A percentile compares a stretch with the other conserved stretches of the same genome.
Conservation (phyloP, 441 rosid genomes). For the Populus hybrid region DNA sequence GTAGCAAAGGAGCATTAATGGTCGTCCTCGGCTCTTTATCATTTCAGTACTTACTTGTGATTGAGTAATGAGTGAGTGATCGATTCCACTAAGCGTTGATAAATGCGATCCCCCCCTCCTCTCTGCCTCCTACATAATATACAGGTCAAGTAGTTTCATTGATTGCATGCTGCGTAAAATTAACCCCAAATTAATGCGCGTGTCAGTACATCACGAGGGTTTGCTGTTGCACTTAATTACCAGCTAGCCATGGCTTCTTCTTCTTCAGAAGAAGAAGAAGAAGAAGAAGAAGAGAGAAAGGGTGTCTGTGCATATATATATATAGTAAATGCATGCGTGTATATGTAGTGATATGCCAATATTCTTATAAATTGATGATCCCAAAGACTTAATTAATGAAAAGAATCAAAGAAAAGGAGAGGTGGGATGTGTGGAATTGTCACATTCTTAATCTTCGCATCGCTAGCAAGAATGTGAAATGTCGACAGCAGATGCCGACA, state of each 20-base stretch:
- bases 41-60: too few relatives aligned
- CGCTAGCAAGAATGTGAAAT: background rate
- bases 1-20: background rate
- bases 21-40: background rate
- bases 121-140: background rate
- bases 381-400: too few relatives aligned
- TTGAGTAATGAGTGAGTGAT: background rate
- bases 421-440: conserved; percentile 3
- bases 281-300: too few relatives aligned
- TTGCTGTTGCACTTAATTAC: too few relatives aligned
- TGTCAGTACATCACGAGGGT: too few relatives aligned
- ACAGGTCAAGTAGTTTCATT: background rate
- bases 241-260: too few relatives aligned
- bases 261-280: too few relatives aligned
- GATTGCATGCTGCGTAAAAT: background rate
- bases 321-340: too few relatives aligned
- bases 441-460: background rate
- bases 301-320: too few relatives aligned
- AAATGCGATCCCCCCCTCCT: background rate
- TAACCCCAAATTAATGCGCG: background rate
- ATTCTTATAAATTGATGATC: too few relatives aligned
- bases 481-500: conserved; percentile 5
- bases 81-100: background rate
- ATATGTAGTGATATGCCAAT: too few relatives aligned
- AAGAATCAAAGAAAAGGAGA: too few relatives aligned